A percentile compares a stretch with the other conserved stretches of the same genome.
Evolutionary conservation across 176 grass and related monocot species (phyloP).

Genomic region (Oryza glaberrima): DNA sequence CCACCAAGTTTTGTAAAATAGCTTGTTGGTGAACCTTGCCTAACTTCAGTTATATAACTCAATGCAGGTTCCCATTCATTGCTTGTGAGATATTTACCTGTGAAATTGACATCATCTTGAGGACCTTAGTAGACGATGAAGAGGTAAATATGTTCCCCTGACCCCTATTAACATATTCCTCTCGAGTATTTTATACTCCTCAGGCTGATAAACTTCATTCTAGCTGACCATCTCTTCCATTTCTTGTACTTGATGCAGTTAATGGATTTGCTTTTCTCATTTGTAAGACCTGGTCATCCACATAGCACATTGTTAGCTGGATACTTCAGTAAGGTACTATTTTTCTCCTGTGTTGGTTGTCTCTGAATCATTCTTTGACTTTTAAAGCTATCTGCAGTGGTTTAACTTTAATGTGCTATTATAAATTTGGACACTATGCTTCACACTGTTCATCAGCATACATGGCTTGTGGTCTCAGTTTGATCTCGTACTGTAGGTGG

Average conservation of each 20-base stretch:
- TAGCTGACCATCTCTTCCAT: constrained; percentile 12
- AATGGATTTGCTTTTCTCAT: constrained; percentile 86
- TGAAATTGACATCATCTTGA: constrained; percentile 83
- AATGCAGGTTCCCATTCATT: constrained; percentile 82
- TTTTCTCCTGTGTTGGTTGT: background rate
- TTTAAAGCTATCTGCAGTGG: background rate
- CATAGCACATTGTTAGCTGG: constrained; percentile 71
- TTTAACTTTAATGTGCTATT: background rate
- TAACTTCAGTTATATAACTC: constrained; percentile 25
- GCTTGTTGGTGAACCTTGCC: constrained; percentile 18
- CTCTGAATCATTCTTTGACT: constrained; percentile 23
- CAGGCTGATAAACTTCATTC: constrained; percentile 31
- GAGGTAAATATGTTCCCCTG: constrained; percentile 50
- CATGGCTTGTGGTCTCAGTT: background rate
- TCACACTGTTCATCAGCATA: background rate
- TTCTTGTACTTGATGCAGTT: constrained; percentile 55
- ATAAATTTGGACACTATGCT: background rate
- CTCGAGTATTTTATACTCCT: constrained; percentile 28
- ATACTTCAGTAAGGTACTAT: constrained; percentile 87
- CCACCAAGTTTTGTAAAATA: constrained; percentile 19
- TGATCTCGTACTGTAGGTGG: constrained; percentile 53
- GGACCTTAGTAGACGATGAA: constrained; percentile 83
- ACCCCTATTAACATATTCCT: constrained; percentile 9
- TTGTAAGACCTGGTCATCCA: constrained; percentile 69
- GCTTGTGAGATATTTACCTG: constrained; percentile 94